A percentile compares a stretch with the other conserved stretches of the same genome.
phyloP scores from a whole-genome alignment of 139 green algal species.

The Chlamydomonas sp. region DNA sequence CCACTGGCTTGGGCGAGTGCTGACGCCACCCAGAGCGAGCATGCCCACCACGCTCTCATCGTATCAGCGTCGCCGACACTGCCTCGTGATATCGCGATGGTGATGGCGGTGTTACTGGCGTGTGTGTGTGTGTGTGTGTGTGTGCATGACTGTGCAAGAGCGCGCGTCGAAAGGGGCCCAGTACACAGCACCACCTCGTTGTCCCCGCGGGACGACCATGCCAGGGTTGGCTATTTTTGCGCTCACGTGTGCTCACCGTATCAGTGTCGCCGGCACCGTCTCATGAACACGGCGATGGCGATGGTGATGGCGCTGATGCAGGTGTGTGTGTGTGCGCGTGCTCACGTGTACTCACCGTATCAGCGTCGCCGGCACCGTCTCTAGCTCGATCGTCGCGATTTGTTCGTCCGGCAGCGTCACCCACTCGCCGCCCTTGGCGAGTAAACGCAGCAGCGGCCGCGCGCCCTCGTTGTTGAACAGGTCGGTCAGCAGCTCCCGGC shows the following conservation, averaged over 20 bases:
- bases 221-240: background rate
- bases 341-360: constrained; percentile 21
- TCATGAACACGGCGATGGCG: no score
- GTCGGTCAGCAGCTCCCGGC: constrained; percentile 34
- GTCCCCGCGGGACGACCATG: no score
- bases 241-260: constrained; percentile 7
- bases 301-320: no score
- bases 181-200: background rate
- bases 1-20: background rate
- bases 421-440: constrained; percentile 20
- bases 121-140: no score
- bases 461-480: constrained; percentile 34
- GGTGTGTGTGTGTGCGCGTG: no score
- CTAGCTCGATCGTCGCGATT: constrained; percentile 5
- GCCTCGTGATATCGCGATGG: no score
- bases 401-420: background rate
- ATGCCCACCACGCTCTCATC: no score
- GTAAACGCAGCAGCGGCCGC: constrained; percentile 29
- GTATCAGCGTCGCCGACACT: no score
- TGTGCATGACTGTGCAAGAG: no score
- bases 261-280: constrained; percentile 25
- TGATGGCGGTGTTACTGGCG: no score
- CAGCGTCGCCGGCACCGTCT: constrained; percentile 21
- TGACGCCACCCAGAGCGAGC: no score
- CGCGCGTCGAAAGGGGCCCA: no score